Evolutionary conservation across 345 rosid species (phyloP), one percentile per base, ranked within the genome.

Genomic region (Pugionium cornutum): DNA sequence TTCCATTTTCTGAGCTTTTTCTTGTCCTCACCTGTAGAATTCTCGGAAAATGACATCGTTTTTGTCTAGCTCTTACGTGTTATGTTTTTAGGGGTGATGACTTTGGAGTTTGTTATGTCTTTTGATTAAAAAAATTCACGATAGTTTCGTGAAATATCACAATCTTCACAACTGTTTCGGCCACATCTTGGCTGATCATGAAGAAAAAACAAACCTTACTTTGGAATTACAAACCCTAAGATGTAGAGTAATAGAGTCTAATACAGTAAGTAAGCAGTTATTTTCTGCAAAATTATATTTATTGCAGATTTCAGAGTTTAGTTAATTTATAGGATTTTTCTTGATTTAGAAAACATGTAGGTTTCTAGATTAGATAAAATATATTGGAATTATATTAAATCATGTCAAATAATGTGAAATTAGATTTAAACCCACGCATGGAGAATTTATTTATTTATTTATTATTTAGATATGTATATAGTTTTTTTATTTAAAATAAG

Each of bases 101-200:
- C 73, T 67, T 74, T 68, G 61, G 73, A 74, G 68, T 74, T 73
- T 62, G 68, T 67, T 67, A 74, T 74, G 64, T 62, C 64, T 67
- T 18, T 74, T 67, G 0, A 18, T 18, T 18, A 18, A 18, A 18
- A 18, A 18, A 18, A 18, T 18, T 18, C 97, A 87, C 91, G 79
- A 66, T 74, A 53, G 72, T 80, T 80, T 83, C 95, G 86, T 87
- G 91, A 79, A 41, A 62, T 67, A 67, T 61, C 56, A 33, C 52
- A 67, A 65, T 74, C 77, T 36, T 52, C 53, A 58, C 50, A 82
- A 82, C 88, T 77, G 83, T 74, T 66, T 45, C 62, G 29, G 18
- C 18, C 18, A 6, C 60, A 29, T 69, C 74, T 60, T 68, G 43
- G 70, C 75, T 83, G 56, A 68, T 31, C 53, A 49, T 66, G 26